Base-by-base conservation (phyloP, 768 basidiomycete genomes). In the Daedaleopsis sinensis region DNA sequence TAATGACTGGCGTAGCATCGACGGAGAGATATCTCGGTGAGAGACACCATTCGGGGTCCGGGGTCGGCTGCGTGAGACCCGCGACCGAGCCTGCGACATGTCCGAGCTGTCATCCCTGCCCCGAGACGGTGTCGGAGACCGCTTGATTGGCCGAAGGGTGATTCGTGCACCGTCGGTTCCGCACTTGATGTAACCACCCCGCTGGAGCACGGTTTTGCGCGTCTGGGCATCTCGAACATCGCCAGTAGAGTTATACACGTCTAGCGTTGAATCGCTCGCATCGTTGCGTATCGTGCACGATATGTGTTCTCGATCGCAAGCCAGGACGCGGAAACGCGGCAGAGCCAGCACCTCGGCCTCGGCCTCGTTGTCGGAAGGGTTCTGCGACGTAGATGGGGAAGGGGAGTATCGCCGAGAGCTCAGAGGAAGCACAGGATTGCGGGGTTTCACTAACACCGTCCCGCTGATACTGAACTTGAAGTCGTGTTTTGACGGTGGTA, bases 381-480 rank as follows among this genome's bases (percentile, higher is more conserved):
- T 47, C 5, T 57, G 59, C 5, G 65, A 63, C 10, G 52, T 48
- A 37, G 55, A 57, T 15, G 62, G 64, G 16, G 69, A 66, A 13
- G 68, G 60, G n/a, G 44, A 19, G 24, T 65, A 64, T 6, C 58
- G 44, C 32, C 43, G 53, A 7, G 63, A 58, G 27, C 56, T 43
- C 50, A 54, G 44, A 5, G 44, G 36, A n/a, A 52, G 70, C 59
- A 43, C 61, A 36, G 68, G 63, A n/a, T 60, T 50, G 63, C 71
- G 72, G 73, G 52, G 88, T 6, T 79, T 80, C 36, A 93, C 73
- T 4, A 92, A 76, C 47, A 93, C 77, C 8, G 81, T 85, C 7
- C 91, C 90, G 12, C 80, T 79, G 49, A 93, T 82, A 12, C 77
- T 81, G 72, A 93, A 90, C 6, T 80, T 81, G 67, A 93, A 88